Percentiles rank a stretch among this genome's conserved stretches.
Evolutionary conservation across 345 rosid species (phyloP).

Genomic region (Cardamine resedifolia): DNA sequence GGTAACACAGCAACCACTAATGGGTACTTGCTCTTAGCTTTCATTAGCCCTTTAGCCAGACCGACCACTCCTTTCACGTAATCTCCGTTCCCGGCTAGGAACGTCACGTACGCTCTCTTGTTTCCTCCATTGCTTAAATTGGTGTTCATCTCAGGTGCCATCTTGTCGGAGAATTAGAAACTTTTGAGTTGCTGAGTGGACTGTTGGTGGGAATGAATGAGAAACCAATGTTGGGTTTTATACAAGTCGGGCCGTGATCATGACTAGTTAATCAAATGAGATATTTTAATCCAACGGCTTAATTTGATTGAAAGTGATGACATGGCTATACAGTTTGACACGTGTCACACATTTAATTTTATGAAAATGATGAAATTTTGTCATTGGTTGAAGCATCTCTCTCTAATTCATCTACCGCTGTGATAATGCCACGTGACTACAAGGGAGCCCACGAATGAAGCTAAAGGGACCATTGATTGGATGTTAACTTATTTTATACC

Average conservation of each 20-base stretch:
- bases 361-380: too few relatives aligned
- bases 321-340: background rate
- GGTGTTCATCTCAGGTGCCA: slow-evolving; percentile 41
- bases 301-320: background rate
- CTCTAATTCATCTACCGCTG: background rate
- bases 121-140: slow-evolving; percentile 7
- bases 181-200: slow-evolving; percentile 15
- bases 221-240: slow-evolving; percentile 8
- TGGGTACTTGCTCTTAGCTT: slow-evolving; percentile 54
- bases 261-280: background rate
- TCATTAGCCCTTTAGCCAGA: slow-evolving; percentile 66
- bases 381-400: slow-evolving; percentile 10
- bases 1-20: slow-evolving; percentile 66
- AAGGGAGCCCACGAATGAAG: slow-evolving; percentile 7
- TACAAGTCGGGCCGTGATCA: background rate
- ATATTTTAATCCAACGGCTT: too few relatives aligned
- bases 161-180: slow-evolving; percentile 10
- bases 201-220: slow-evolving; percentile 20
- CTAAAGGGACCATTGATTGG: background rate
- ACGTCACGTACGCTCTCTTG: slow-evolving; percentile 52
- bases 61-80: slow-evolving; percentile 75
- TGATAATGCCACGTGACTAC: background rate
- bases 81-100: slow-evolving; percentile 72
- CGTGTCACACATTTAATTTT: slow-evolving; percentile 6
- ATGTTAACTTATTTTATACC: background rate